A percentile compares a stretch with the other conserved stretches of the same genome.
Evolutionary conservation across 2,329 filamentous ascomycete species (phyloP).

Genomic region (Talaromyces sp.): DNA sequence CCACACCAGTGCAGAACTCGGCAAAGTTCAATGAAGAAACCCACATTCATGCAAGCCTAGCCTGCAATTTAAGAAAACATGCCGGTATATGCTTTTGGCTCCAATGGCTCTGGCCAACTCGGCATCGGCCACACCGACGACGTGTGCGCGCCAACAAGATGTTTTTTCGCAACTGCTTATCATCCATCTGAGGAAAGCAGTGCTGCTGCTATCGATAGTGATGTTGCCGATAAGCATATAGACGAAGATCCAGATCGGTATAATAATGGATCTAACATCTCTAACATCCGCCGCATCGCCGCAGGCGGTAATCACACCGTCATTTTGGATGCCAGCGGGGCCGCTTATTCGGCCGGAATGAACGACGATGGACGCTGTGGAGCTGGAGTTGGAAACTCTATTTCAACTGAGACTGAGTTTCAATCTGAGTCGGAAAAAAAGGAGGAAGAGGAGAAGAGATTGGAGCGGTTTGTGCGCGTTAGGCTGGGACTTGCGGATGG

Average conservation of each 20-base stretch:
- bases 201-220: slow-evolving; percentile 24
- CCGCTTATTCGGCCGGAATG: slow-evolving; percentile 62
- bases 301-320: slow-evolving; percentile 87
- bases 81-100: slow-evolving; percentile 62
- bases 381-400: not conserved
- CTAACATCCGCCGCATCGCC: slow-evolving; percentile 37
- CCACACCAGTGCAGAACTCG: not conserved
- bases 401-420: not conserved
- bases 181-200: fast-evolving
- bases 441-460: not conserved
- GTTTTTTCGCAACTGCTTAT: slow-evolving; percentile 45
- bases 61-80: slow-evolving; percentile 16
- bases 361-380: slow-evolving; percentile 44
- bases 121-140: slow-evolving; percentile 67
- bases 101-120: slow-evolving; percentile 71
- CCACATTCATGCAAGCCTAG: not conserved
- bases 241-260: slow-evolving; percentile 17
- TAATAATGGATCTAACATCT: no score
- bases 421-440: not conserved
- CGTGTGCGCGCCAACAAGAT: slow-evolving; percentile 59
- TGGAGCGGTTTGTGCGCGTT: slow-evolving; percentile 20
- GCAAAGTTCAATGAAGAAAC: not conserved
- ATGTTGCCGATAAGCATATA: slow-evolving; percentile 17
- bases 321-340: slow-evolving; percentile 55
- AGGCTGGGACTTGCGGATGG: slow-evolving; percentile 13